Evolutionary conservation across 2,329 filamentous ascomycete species (phyloP).

Genomic region (Verticillium tricorpus): DNA sequence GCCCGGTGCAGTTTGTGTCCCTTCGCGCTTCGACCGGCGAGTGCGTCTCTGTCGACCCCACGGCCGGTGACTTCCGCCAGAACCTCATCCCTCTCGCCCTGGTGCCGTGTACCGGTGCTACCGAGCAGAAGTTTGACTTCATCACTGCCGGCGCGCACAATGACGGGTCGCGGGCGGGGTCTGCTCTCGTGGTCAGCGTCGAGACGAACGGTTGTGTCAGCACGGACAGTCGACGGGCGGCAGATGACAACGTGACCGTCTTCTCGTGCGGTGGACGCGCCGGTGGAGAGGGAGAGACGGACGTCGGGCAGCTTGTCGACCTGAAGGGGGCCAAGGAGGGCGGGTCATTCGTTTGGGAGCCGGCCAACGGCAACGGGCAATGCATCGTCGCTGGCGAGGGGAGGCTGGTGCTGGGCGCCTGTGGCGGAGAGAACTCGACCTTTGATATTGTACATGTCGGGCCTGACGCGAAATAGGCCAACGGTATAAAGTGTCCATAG

Average conservation of each 20-base stretch:
- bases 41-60: conserved; percentile 47
- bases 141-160: conserved; percentile 46
- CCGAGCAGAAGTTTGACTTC: conserved; percentile 46
- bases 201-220: conserved; percentile 48
- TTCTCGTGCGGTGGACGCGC: conserved; percentile 50
- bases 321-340: conserved; percentile 21
- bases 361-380: conserved; percentile 34
- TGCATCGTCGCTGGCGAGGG: conserved; percentile 37
- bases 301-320: conserved; percentile 42
- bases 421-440: conserved; percentile 19
- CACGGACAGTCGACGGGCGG: conserved; percentile 38
- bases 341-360: conserved; percentile 37
- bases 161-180: conserved; percentile 28
- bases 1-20: conserved; percentile 37
- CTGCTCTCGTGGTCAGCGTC: conserved; percentile 42
- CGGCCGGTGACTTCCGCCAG: conserved; percentile 48
- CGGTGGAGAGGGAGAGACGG: conserved; percentile 41
- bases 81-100: conserved; percentile 47
- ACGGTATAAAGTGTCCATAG: not conserved
- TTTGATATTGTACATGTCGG: conserved; percentile 20
- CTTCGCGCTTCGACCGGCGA: conserved; percentile 44
- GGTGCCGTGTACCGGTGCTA: conserved; percentile 36
- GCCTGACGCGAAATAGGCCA: not conserved
- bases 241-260: conserved; percentile 41
- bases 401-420: conserved; percentile 24